These are phyloP conservation scores for Cercospora canescens DNA, from an alignment of 2,329 filamentous ascomycete genomes.

Conservation along the genomic window DNA sequence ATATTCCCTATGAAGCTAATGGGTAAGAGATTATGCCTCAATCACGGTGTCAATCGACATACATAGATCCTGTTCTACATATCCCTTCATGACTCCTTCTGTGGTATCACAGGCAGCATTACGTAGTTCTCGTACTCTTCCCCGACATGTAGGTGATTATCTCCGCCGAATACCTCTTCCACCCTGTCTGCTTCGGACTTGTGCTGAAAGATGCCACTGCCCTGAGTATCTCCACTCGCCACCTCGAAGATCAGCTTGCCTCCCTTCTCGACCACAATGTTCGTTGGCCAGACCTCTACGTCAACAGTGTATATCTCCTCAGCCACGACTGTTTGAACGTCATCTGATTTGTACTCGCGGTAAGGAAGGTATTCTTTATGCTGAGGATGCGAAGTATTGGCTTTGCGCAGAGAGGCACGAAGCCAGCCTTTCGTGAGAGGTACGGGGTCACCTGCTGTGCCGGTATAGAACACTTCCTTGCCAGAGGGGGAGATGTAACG, in stretches of 20 bases:
- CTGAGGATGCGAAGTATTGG: conserved; percentile 51
- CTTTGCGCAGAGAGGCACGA: conserved; percentile 57
- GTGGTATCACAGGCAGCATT: conserved; percentile 55
- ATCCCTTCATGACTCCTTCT: conserved; percentile 27
- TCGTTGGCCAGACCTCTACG: conserved; percentile 66
- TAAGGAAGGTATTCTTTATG: conserved; percentile 58
- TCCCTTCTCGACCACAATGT: conserved; percentile 56
- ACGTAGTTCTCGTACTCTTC: conserved; percentile 53
- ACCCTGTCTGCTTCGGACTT: conserved; percentile 12
- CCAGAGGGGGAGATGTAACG: conserved; percentile 57
- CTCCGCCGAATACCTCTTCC: conserved; percentile 46
- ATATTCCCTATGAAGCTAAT: no score
- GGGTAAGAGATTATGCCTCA: no score
- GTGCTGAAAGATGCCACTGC: conserved; percentile 41
- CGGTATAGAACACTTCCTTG: conserved; percentile 64
- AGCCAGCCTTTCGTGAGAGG: conserved; percentile 67
- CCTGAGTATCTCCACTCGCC: conserved; percentile 59
- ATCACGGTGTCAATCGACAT: no score
- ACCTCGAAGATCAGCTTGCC: conserved; percentile 59
- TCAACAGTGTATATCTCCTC: conserved; percentile 61
- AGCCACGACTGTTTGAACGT: conserved; percentile 56
- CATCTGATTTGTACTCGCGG: conserved; percentile 59
- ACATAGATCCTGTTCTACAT: no score
- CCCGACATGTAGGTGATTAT: conserved; percentile 58
- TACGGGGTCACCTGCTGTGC: conserved; percentile 64